Evolutionary conservation across 257 asterid genomes (phyloP), one percentile per base, ranked within the genome.

Genomic region (Solanum tarapatanum): DNA sequence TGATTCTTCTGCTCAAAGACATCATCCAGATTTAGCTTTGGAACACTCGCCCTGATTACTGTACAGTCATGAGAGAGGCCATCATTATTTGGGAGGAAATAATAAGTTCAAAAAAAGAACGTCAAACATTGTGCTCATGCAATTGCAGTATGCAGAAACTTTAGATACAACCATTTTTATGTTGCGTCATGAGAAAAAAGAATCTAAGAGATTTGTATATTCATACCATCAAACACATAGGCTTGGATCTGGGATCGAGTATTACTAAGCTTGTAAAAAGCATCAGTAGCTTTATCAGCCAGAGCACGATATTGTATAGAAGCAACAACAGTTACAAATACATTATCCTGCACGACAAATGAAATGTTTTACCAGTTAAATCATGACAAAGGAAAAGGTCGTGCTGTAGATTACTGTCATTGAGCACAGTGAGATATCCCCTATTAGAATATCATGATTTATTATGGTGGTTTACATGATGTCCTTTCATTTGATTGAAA

Each of bases 21-120:
- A 69, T 94, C 91, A 91, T 94, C 98, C 86, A 95, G 89, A 79
- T 88, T 89, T 89, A 95, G 87, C 91, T 90, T 93, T 8, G 98
- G 98, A 87, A 94, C 98, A 89, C 92, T 90, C 77, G 97, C 98
- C 89, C 98, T 93, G 82, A 95, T 94, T 11, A 94, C 98, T 95
- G 88, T 43, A 89, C 11, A 62, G 32, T 51, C 6, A 48, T 30
- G 85, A 17, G 1, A 82, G 69, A 45, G 68, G 69, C 28, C 43
- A 48, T 82, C 26, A 84, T 82, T 28, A 82, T 86, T 43, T 85
- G 85, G 19, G 66, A 75, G 83, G 84, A 85, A 62, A 89, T 69
- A 16, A 32, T 68, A 32, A 30, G 32, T 75, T 45, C 62, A 70
- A 45, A 76, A 17, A 19, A 73, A 87, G 74, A 86, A 30, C 70